Base-by-base conservation (phyloP, 2,329 filamentous ascomycete species). In the Calycina marina region DNA sequence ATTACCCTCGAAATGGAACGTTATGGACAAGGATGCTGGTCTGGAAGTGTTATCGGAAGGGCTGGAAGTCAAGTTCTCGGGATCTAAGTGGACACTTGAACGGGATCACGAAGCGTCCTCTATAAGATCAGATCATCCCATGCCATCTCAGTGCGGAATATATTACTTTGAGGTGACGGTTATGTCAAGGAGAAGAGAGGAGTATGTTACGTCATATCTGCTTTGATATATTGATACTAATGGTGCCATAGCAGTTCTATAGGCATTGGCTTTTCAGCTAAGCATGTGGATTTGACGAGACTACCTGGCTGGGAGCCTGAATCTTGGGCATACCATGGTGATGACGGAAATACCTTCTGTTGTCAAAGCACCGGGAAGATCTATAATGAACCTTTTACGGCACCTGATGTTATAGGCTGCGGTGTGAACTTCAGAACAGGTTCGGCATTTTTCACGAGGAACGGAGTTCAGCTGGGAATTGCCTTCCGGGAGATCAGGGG, bases 151-250 rank as follows among this genome's bases (percentile, higher is more conserved):
- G 49, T 90, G 82, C 44, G 90, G 90, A 2, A 77, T 98, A 38
- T 98, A 93, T 56, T 98, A 98, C 54, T 98, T 75, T 50, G 90
- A 98, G 52, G 65, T 78, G 14, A 56, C 69, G 6, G 68, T 83
- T 29, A 53, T 76, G 31, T 69, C 72, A 5, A 72, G 75, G 47
- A 70, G 69, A 31, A 75, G 77, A 50, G 77, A 81, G 46, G 72
- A 71, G 72, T 75, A 61, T 42, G 66, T 46, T 28, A 12, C 24
- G 29, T 35, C 15, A 4, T n/a, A 24, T 30, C 12, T 17, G 14
- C 4, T 9, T 20, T 9, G 14, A 35, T 18, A 13, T 28, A 30
- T 22, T 13, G 33, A 16, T 27, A 6, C n/a, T 29, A 33, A 47
- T 35, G 27, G 17, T 25, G 18, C 10, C 38, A 6, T 40, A 74